Evolutionary conservation across 495 filamentous ascomycete genomes (phyloP), one percentile per base, ranked within the genome.

Genomic region (Talaromyces ruber): DNA sequence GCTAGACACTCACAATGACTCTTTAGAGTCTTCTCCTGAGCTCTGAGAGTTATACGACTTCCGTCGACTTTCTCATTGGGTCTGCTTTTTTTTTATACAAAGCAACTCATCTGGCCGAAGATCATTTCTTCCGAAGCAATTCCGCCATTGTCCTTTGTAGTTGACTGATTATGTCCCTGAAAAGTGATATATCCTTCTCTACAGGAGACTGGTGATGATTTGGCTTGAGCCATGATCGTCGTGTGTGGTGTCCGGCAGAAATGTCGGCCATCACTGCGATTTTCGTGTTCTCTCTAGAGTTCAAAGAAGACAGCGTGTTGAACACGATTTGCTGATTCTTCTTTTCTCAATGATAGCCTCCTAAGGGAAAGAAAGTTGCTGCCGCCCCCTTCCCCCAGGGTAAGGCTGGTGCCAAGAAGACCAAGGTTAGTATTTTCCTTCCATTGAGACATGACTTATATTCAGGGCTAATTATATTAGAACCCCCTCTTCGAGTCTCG

Each of bases 291-390:
- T 92, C 89, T 87, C 78, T 96, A 96, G 91, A 95, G 91, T 92
- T 86, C 80, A 89, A 85, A 83, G 84, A 89, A 90, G 88, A 89
- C 74, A 79, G 79, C 81, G 83, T 74, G 81, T 88, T 89, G 88
- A 82, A 87, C 82, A 76, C 81, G 80, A 85, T 85, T 88, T 84
- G 87, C 90, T 95, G 88, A 96, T 92, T 87, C 86, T 93, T 92
- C 88, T 93, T 87, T 92, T 88, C 95, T 98, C 94, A 93, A 98
- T 98, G 95, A 97, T 82, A 98, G 95, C 92, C 95, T 88, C 89
- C 90, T 69, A 97, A 93, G 84, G 91, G 91, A 83, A 97, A 94
- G 88, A 96, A 93, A 82, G 83, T 88, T 81, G 93, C 95, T 65
- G 84, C 94, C 72, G 90, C 94, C 80, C 95, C 95, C 70, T 97